phyloP scores from a whole-genome alignment of 148 eudicot genomes.

The Amaranthus hypochondriacus region DNA sequence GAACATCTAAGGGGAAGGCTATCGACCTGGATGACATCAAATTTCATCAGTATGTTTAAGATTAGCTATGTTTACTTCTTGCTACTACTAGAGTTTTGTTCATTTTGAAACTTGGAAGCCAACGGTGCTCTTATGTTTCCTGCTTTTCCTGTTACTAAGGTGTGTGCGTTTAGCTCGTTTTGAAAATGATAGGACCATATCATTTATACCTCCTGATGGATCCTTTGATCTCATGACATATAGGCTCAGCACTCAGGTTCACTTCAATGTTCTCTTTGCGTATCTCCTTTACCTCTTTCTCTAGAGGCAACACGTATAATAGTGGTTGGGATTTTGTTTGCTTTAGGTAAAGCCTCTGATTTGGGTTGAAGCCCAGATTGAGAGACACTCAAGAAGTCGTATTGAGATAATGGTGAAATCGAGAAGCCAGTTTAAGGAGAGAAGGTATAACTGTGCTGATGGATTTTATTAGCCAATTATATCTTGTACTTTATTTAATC shows the following conservation, averaged over 20 bases:
- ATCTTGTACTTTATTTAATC: background rate
- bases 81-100: background rate
- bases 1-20: slow-evolving; percentile 86
- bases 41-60: slow-evolving; percentile 83
- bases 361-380: slow-evolving; percentile 98
- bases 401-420: slow-evolving; percentile 85
- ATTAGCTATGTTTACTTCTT: slow-evolving; percentile 3
- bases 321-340: slow-evolving; percentile 1
- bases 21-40: slow-evolving; percentile 96
- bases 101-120: background rate
- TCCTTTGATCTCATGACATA: slow-evolving; percentile 97
- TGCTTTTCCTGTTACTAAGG: slow-evolving; percentile 33
- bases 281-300: background rate
- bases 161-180: slow-evolving; percentile 94
- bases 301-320: background rate
- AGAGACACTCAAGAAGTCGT: slow-evolving; percentile 93
- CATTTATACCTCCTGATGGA: slow-evolving; percentile 98
- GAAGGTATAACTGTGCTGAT: slow-evolving; percentile 47
- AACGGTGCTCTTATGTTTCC: background rate
- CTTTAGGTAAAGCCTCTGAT: slow-evolving; percentile 87
- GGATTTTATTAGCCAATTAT: background rate
- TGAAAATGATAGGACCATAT: slow-evolving; percentile 92
- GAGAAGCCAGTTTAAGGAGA: slow-evolving; percentile 91
- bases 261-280: slow-evolving; percentile 9
- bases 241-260: slow-evolving; percentile 92